phyloP scores from a whole-genome alignment of 2,329 filamentous ascomycete species.

The Ascochyta viciae-villosae region DNA sequence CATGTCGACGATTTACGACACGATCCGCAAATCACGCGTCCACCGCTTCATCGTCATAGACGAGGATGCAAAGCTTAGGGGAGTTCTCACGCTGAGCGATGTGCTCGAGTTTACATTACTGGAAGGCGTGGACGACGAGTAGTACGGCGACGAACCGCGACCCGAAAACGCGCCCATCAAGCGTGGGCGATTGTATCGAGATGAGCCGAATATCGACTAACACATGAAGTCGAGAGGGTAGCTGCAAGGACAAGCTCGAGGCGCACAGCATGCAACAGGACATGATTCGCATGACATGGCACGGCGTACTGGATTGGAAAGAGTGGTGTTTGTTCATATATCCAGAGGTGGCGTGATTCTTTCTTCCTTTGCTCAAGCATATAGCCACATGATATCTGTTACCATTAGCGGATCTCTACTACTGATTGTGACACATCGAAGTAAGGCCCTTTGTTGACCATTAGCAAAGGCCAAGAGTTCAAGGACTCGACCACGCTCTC shows the following conservation, averaged over 20 bases:
- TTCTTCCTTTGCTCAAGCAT: conserved; percentile 4
- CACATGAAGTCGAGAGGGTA: neutral
- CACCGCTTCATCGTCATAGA: conserved; percentile 94
- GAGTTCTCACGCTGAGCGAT: conserved; percentile 91
- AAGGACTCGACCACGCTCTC: neutral
- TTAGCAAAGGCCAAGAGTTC: too few species aligned
- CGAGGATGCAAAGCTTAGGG: conserved; percentile 83
- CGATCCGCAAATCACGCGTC: conserved; percentile 91
- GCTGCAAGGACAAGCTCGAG: neutral
- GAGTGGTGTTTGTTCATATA: conserved; percentile 11
- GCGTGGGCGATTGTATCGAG: neutral
- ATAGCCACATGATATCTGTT: conserved; percentile 1
- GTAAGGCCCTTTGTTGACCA: neutral
- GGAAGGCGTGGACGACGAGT: conserved; percentile 69
- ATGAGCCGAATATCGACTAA: neutral
- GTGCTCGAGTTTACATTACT: conserved; percentile 94
- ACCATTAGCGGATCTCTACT: neutral
- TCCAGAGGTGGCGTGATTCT: conserved; percentile 12
- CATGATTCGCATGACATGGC: conserved; percentile 4
- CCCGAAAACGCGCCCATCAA: neutral
- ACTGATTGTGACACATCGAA: neutral
- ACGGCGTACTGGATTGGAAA: conserved; percentile 10
- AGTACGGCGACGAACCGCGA: conserved; percentile 5
- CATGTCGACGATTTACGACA: conserved; percentile 95
- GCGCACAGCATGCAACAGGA: neutral